Conservation (phyloP, 169 alveolate species). For the Plasmodium inui region DNA sequence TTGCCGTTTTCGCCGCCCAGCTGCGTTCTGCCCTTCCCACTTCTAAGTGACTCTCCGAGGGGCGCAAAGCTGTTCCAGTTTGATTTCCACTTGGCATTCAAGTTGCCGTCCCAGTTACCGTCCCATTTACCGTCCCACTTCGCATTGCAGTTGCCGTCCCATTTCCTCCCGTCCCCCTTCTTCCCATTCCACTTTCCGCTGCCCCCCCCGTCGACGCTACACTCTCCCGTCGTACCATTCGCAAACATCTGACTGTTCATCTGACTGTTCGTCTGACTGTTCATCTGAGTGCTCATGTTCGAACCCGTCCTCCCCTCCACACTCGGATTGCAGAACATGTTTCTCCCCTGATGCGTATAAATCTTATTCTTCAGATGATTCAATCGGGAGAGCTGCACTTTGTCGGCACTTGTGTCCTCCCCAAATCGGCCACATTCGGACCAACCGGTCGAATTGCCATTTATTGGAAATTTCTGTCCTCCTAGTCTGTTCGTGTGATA, state of each 20-base stretch:
- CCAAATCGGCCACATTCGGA: background rate
- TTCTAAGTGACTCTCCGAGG: slow-evolving; percentile 9
- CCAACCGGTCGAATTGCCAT: background rate
- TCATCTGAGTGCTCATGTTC: slow-evolving; percentile 11
- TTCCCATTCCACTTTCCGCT: background rate
- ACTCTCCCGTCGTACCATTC: background rate
- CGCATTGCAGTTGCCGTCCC: too few species aligned
- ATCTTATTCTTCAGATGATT: slow-evolving; percentile 32
- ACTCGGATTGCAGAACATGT: background rate
- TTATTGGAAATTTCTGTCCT: background rate
- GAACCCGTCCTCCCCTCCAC: background rate
- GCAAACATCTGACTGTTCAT: slow-evolving; percentile 18
- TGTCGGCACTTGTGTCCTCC: slow-evolving; percentile 9
- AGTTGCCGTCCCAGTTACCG: background rate
- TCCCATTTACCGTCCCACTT: background rate
- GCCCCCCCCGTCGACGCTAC: background rate
- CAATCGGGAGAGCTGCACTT: slow-evolving; percentile 2
- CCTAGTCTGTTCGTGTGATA: slow-evolving; percentile 16
- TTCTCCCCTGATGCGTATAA: background rate
- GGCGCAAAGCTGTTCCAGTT: background rate
- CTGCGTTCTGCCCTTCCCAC: background rate
- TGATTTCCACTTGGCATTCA: background rate
- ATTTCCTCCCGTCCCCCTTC: too few species aligned
- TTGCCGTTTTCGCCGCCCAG: slow-evolving; percentile 1
- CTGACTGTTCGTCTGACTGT: slow-evolving; percentile 13